Conservation (phyloP, 2,329 filamentous ascomycete genomes). For the Trichoderma lentiforme region DNA sequence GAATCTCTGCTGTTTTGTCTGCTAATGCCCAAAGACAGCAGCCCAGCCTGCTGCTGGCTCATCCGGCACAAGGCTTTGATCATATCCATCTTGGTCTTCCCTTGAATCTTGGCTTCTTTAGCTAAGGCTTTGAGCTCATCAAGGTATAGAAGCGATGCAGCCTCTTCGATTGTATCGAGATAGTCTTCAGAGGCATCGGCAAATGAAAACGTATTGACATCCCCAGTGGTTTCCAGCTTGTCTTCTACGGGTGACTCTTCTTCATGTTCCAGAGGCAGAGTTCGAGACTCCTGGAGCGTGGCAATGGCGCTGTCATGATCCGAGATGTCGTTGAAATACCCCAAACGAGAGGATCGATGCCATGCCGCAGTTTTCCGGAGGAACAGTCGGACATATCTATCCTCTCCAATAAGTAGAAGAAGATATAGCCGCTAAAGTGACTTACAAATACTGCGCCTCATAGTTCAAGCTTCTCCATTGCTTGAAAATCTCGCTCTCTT, state of each 20-base stretch:
- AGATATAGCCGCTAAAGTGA: constrained; percentile 3
- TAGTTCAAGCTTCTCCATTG: constrained; percentile 73
- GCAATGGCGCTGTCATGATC: constrained; percentile 65
- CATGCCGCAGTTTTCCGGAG: constrained; percentile 86
- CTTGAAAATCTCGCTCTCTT: constrained; percentile 72
- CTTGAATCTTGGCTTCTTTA: constrained; percentile 81
- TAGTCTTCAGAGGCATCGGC: constrained; percentile 72
- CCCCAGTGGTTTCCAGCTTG: constrained; percentile 38
- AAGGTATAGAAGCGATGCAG: constrained; percentile 73
- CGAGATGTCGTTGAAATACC: constrained; percentile 79
- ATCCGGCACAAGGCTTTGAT: constrained; percentile 68
- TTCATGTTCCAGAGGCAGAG: constrained; percentile 47
- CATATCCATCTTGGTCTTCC: constrained; percentile 83
- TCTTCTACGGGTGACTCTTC: constrained; percentile 19
- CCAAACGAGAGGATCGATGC: constrained; percentile 76
- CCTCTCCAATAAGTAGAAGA: background rate
- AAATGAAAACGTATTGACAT: constrained; percentile 66
- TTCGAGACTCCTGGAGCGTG: constrained; percentile 56
- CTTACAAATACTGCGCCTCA: constrained; percentile 86
- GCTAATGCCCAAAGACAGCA: constrained; percentile 67
- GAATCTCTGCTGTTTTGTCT: constrained; percentile 61
- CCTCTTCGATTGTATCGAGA: constrained; percentile 78
- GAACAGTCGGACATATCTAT: constrained; percentile 86
- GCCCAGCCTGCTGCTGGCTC: constrained; percentile 70
- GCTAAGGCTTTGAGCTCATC: constrained; percentile 84